Percentiles rank a stretch among this genome's conserved stretches.
phyloP scores from a whole-genome alignment of 2,329 filamentous ascomycete species.

The Xylaria sp. region DNA sequence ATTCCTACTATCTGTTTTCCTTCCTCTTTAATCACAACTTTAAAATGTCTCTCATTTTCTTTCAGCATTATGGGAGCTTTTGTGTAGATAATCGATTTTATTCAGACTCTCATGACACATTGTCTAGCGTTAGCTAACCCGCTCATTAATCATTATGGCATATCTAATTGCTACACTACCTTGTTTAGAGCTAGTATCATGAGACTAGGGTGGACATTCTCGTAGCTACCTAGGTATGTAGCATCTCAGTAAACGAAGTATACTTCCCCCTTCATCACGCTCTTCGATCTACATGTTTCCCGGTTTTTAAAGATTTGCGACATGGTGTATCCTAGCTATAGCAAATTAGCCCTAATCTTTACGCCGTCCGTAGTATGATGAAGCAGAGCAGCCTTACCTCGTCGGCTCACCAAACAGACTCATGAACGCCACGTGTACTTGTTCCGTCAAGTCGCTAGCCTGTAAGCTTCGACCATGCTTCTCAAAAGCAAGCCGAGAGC shows the following conservation, averaged over 20 bases:
- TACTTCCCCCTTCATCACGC: neutral
- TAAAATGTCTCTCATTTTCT: too few relatives aligned
- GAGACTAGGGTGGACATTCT: neutral
- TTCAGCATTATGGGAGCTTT: too few relatives aligned
- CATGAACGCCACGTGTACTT: conserved; percentile 85
- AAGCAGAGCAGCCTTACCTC: conserved; percentile 26
- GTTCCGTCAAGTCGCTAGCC: conserved; percentile 91
- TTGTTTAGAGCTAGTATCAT: neutral
- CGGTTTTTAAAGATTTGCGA: neutral
- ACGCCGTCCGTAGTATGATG: neutral
- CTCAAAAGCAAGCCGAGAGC: conserved; percentile 85
- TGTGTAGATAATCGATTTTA: too few relatives aligned
- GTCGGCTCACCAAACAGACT: conserved; percentile 77
- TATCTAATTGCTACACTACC: neutral
- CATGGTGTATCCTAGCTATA: conserved; percentile 1
- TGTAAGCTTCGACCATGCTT: conserved; percentile 90
- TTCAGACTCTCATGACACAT: neutral
- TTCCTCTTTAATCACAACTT: too few relatives aligned
- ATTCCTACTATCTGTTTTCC: too few relatives aligned
- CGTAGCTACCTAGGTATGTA: neutral
- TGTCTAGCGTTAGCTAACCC: neutral
- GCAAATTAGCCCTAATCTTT: neutral
- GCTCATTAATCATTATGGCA: neutral
- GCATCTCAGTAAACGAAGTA: neutral
- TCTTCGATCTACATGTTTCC: neutral